A percentile compares a stretch with the other conserved stretches of the same genome.
These are phyloP conservation scores for Berkeleyomyces rouxiae DNA, from an alignment of 2,329 filamentous ascomycete genomes.

Conservation along the genomic window DNA sequence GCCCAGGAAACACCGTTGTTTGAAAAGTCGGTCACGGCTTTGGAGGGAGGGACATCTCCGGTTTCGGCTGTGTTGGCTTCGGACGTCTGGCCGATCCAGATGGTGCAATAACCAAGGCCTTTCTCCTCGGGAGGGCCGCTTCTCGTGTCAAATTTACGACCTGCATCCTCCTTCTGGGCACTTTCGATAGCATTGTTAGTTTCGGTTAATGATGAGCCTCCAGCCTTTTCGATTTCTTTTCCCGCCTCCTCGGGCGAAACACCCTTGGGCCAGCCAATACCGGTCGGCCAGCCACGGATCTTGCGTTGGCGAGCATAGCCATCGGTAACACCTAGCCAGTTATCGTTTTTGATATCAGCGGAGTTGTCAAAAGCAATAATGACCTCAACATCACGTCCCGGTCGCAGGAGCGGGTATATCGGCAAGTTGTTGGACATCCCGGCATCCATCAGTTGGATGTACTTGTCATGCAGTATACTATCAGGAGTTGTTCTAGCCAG, in stretches of 20 bases:
- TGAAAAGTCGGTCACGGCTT: constrained; percentile 42
- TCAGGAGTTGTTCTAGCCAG: constrained; percentile 64
- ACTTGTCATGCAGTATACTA: constrained; percentile 51
- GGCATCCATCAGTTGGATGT: constrained; percentile 83
- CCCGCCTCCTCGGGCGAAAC: constrained; percentile 6
- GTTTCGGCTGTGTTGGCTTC: constrained; percentile 38
- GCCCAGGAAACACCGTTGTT: constrained; percentile 46
- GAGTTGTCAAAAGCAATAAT: constrained; percentile 88
- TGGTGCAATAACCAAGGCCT: constrained; percentile 75
- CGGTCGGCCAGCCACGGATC: constrained; percentile 86
- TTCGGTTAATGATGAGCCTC: constrained; percentile 47
- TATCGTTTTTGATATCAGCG: constrained; percentile 81
- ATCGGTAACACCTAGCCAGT: constrained; percentile 89
- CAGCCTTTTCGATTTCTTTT: constrained; percentile 39
- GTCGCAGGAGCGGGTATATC: constrained; percentile 82
- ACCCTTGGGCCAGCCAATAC: constrained; percentile 74
- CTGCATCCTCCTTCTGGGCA: constrained; percentile 27
- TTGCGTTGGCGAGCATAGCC: constrained; percentile 82
- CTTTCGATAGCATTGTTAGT: constrained; percentile 45
- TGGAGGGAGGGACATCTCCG: constrained; percentile 29
- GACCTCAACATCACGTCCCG: constrained; percentile 75
- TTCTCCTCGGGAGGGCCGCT: constrained; percentile 18
- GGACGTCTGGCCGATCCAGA: constrained; percentile 79
- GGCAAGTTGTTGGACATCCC: constrained; percentile 98
- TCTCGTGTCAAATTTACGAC: neutral